Evolutionary conservation across 148 eudicot species (phyloP).

Genomic region (Chenopodium album): DNA sequence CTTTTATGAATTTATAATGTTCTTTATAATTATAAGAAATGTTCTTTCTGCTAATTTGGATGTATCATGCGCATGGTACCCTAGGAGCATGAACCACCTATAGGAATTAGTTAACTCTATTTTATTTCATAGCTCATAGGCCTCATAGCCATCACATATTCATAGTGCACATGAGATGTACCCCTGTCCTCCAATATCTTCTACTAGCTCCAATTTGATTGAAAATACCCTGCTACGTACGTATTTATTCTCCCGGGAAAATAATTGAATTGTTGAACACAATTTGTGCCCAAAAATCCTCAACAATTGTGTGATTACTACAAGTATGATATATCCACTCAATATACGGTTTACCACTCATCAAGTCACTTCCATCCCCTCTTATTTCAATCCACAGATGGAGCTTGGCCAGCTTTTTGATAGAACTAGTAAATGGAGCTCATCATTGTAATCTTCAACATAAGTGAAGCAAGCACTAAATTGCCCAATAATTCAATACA

Average conservation of each 20-base stretch:
- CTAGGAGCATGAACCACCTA: no score
- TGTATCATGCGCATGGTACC: no score
- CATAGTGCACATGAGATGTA: background rate
- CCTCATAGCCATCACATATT: no score
- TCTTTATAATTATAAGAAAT: no score
- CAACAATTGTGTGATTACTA: background rate
- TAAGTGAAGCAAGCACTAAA: background rate
- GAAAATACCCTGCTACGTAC: background rate
- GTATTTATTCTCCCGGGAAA: slow-evolving; percentile 5
- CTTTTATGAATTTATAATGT: no score
- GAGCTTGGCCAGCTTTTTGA: background rate
- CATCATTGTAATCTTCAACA: slow-evolving; percentile 7
- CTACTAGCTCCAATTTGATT: background rate
- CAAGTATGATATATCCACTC: no score
- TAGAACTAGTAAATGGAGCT: background rate
- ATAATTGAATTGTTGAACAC: slow-evolving; percentile 22
- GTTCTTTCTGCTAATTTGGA: no score
- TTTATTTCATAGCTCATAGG: no score
- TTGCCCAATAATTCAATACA: no score
- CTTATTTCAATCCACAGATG: background rate
- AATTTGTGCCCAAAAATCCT: background rate
- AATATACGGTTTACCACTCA: no score
- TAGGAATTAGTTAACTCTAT: no score
- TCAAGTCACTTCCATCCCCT: no score
- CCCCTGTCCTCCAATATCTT: background rate